Evolutionary conservation across 2,329 filamentous ascomycete species (phyloP).

Genomic region (Alternaria triticina): DNA sequence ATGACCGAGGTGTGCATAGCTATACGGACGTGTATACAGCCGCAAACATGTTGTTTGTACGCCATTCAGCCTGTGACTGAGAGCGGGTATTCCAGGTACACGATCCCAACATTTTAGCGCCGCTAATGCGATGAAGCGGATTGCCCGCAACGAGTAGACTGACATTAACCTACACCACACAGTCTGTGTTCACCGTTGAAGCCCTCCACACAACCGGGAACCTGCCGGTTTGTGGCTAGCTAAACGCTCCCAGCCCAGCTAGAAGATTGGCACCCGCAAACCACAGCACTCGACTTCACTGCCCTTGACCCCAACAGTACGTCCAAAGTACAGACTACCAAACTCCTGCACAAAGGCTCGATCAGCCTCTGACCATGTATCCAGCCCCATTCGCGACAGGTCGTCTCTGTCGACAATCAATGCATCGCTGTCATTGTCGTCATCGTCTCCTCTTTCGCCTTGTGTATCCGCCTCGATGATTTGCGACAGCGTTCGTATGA

Average conservation of each 20-base stretch:
- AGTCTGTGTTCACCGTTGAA: not conserved
- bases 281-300: conserved; percentile 78
- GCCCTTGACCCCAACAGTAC: conserved; percentile 68
- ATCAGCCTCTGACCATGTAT: conserved; percentile 76
- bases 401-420: conserved; percentile 69
- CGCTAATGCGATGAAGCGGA: conserved; percentile 1
- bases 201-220: conserved; percentile 1
- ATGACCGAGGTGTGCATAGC: conserved; percentile 1
- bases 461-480: conserved; percentile 62
- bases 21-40: not conserved
- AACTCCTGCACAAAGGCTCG: conserved; percentile 71
- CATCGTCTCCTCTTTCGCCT: conserved; percentile 45
- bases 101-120: not conserved
- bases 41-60: not conserved
- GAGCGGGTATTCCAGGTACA: conserved; percentile 17
- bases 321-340: conserved; percentile 69
- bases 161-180: not conserved
- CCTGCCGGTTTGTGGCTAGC: conserved; percentile 7
- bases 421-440: conserved; percentile 23
- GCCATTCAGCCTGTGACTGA: not conserved
- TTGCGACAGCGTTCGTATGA: conserved; percentile 68
- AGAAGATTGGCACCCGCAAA: conserved; percentile 60
- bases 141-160: not conserved
- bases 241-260: conserved; percentile 4
- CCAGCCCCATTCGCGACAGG: conserved; percentile 74